Base-by-base conservation (phyloP, 768 basidiomycete genomes). In the Cystobasidium ongulense region DNA sequence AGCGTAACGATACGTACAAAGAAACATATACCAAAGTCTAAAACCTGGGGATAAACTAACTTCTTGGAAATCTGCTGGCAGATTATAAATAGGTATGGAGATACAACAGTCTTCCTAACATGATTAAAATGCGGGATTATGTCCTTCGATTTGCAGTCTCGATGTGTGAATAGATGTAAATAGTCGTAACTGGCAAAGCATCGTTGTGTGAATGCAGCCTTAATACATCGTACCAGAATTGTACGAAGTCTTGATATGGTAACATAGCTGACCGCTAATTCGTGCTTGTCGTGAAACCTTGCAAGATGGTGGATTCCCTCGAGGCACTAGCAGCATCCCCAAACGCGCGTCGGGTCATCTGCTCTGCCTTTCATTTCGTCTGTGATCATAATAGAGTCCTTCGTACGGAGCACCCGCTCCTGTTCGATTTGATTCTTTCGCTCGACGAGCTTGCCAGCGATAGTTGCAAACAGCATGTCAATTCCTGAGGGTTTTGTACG, bases 361-460 rank as follows among this genome's bases (percentile, higher is more conserved):
- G n/a, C 27, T 29, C 38, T 59, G 52, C 53, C 43, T 31, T 71
- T 46, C 35, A 52, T 36, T n/a, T 75, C 76, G n/a, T 75, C 76
- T 13, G 73, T 74, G 0, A 95, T 83, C 81, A 90, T 86, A 71
- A 96, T 88, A 81, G 91, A 92, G 80, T 93, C 89, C 66, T 90
- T 86, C 80, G 88, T 88, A 82, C 88, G 87, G 72, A 88, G 80
- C 77, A 89, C 87, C 78, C 91, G 90, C 80, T 92, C 90, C 76
- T 83, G 84, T 81, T 93, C 91, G 77, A 94, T 92, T 63, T 82
- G 82, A 78, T 90, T 90, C 80, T 89, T 89, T 78, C 86, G 85
- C 76, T 85, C 81, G 73, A 95, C 90, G 80, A 96, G 91, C 36
- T 89, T 86, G 65, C 85, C 83, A 46, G 93, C 90, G 76, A 96